Evolutionary conservation across 805 yeast species (phyloP).

Genomic region (Myxozyma vanderwaltii): DNA sequence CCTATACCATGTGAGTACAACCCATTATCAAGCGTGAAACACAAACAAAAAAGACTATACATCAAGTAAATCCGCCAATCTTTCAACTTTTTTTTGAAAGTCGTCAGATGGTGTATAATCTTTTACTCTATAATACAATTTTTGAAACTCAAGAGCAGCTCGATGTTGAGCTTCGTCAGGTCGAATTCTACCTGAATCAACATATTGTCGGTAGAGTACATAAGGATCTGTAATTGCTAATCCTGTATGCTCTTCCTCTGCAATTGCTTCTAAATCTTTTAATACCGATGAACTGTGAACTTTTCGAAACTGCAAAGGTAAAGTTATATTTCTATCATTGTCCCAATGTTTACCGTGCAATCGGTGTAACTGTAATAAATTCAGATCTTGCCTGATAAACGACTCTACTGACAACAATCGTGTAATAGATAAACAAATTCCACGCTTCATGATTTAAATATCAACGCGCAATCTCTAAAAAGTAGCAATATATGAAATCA

Average conservation of each 20-base stretch:
- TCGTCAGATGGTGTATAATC: constrained; percentile 62
- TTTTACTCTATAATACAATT: constrained; percentile 56
- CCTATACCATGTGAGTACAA: background rate
- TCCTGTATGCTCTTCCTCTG: background rate
- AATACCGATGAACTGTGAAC: background rate
- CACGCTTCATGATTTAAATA: too few relatives aligned
- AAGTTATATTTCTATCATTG: too few relatives aligned
- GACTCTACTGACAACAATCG: too few relatives aligned
- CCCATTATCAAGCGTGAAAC: too few relatives aligned
- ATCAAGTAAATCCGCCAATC: constrained; percentile 39
- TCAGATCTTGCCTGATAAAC: too few relatives aligned
- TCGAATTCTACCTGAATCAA: constrained; percentile 53
- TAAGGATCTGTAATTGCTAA: constrained; percentile 65
- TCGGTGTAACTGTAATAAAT: too few relatives aligned
- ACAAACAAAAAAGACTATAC: constrained; percentile 38
- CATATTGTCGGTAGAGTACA: constrained; percentile 55
- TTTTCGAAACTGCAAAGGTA: too few relatives aligned
- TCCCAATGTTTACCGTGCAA: too few relatives aligned
- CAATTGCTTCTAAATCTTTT: background rate
- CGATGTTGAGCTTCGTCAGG: constrained; percentile 64
- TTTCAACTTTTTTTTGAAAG: constrained; percentile 48
- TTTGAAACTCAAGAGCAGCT: constrained; percentile 64
- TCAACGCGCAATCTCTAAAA: too few relatives aligned
- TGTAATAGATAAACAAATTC: too few relatives aligned
- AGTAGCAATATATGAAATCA: too few relatives aligned